Percentiles rank a stretch among this genome's conserved stretches.
Evolutionary conservation across 2,329 filamentous ascomycete species (phyloP).

Genomic region (Penicillium sp.): DNA sequence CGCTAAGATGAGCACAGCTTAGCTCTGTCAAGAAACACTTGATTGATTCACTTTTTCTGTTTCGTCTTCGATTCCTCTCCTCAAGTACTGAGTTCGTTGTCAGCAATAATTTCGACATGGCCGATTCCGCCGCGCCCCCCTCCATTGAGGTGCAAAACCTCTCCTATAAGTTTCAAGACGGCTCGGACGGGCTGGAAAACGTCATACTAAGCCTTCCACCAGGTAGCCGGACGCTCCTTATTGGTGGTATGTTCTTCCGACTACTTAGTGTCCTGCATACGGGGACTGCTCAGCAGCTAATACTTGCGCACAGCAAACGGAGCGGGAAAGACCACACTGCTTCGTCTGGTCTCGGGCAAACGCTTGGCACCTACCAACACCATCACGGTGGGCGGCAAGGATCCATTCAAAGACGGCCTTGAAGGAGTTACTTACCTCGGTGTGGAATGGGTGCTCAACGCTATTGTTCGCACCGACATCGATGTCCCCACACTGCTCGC

Average conservation of each 20-base stretch:
- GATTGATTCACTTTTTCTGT: neutral
- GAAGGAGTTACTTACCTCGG: slow-evolving; percentile 97
- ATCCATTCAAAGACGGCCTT: slow-evolving; percentile 86
- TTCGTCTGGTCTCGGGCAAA: slow-evolving; percentile 92
- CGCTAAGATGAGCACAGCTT: neutral
- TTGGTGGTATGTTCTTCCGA: slow-evolving; percentile 64
- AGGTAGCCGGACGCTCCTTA: slow-evolving; percentile 82
- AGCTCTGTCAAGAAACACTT: neutral
- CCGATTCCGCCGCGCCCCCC: slow-evolving; percentile 40
- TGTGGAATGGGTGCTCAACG: slow-evolving; percentile 96
- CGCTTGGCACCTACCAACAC: slow-evolving; percentile 77
- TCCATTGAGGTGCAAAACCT: slow-evolving; percentile 74
- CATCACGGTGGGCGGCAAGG: slow-evolving; percentile 76
- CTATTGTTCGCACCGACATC: slow-evolving; percentile 93
- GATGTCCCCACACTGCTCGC: slow-evolving; percentile 81
- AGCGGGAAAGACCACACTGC: slow-evolving; percentile 93
- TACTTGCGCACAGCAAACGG: slow-evolving; percentile 68
- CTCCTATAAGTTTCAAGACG: slow-evolving; percentile 86
- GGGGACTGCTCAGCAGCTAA: neutral
- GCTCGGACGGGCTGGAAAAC: slow-evolving; percentile 72
- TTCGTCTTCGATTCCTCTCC: neutral
- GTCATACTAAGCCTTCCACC: slow-evolving; percentile 76
- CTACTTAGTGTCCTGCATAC: too few relatives aligned
- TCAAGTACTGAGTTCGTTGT: neutral
- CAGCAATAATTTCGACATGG: slow-evolving; percentile 15